phyloP scores from a whole-genome alignment of 768 basidiomycete species.

The Phylloporus arenicola region DNA sequence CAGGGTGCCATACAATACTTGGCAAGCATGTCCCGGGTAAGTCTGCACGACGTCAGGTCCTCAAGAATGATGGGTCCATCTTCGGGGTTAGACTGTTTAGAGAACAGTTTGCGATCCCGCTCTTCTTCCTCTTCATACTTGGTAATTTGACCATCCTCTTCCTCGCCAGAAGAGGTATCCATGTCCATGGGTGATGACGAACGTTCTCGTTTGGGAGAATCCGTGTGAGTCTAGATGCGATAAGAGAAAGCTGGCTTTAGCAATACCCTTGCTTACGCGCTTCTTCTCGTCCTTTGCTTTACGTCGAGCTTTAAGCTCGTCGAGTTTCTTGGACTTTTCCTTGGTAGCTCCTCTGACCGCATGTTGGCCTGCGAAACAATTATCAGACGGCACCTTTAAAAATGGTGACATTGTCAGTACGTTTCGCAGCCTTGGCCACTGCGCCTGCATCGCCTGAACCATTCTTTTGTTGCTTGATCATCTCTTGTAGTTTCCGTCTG shows the following conservation, averaged over 20 bases:
- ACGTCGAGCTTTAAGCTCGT: conserved; percentile 80
- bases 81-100: conserved; percentile 36
- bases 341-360: conserved; percentile 67
- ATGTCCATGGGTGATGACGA: conserved; percentile 82
- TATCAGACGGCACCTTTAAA: conserved; percentile 4
- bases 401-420: conserved; percentile 37
- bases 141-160: conserved; percentile 71
- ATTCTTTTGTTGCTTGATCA: conserved; percentile 62
- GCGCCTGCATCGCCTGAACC: conserved; percentile 47
- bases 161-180: conserved; percentile 76
- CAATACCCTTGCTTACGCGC: conserved; percentile 45
- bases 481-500: conserved; percentile 62
- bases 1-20: conserved; percentile 71
- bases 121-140: conserved; percentile 73
- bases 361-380: conserved; percentile 56
- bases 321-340: conserved; percentile 73
- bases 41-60: conserved; percentile 55
- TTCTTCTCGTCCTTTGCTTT: conserved; percentile 88
- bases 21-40: conserved; percentile 68
- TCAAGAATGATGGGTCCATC: conserved; percentile 47
- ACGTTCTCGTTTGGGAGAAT: conserved; percentile 63
- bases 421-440: conserved; percentile 71
- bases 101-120: conserved; percentile 47
- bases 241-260: conserved; percentile 6
- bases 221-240: conserved; percentile 37